phyloP scores from a whole-genome alignment of 1,284 basidiomycete species.

The Ganoderma leucocontextum region DNA sequence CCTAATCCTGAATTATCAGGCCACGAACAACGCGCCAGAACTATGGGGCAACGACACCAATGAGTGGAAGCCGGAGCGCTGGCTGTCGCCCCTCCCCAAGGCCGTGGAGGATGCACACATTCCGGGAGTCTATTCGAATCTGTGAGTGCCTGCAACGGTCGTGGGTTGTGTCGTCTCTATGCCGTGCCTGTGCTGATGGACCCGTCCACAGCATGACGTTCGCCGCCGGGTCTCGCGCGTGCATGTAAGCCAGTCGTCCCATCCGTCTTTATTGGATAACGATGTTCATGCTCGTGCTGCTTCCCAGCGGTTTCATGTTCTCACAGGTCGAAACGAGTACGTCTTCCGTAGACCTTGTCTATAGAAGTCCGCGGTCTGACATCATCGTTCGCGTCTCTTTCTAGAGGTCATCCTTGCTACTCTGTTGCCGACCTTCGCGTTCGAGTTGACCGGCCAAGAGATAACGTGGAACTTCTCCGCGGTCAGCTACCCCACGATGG shows the following conservation, averaged over 20 bases:
- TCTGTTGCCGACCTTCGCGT: slow-evolving; percentile 6
- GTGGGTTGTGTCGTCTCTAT: background rate
- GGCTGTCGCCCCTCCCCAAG: slow-evolving; percentile 25
- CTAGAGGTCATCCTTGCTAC: background rate
- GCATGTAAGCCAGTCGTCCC: slow-evolving; percentile 14
- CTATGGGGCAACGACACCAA: slow-evolving; percentile 34
- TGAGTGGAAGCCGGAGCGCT: slow-evolving; percentile 37
- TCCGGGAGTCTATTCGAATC: slow-evolving; percentile 32
- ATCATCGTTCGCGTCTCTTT: no score
- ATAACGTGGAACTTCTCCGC: slow-evolving; percentile 11
- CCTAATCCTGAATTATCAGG: slow-evolving; percentile 14
- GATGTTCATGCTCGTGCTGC: background rate
- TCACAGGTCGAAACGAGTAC: slow-evolving; percentile 33
- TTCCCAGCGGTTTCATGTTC: slow-evolving; percentile 30
- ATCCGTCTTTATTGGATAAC: background rate
- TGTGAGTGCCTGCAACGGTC: slow-evolving; percentile 18
- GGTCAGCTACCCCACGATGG: slow-evolving; percentile 13
- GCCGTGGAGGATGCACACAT: slow-evolving; percentile 25
- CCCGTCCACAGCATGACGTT: slow-evolving; percentile 22
- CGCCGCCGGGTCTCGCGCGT: slow-evolving; percentile 21
- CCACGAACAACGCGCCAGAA: slow-evolving; percentile 24
- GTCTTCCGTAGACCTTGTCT: background rate
- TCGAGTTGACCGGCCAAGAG: slow-evolving; percentile 9
- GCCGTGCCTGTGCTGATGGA: no score
- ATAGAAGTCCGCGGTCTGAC: background rate